Evolutionary conservation across 1,139 yeast genomes (phyloP), one percentile per base, ranked within the genome.

Genomic region (Suhomyces atakaporum): DNA sequence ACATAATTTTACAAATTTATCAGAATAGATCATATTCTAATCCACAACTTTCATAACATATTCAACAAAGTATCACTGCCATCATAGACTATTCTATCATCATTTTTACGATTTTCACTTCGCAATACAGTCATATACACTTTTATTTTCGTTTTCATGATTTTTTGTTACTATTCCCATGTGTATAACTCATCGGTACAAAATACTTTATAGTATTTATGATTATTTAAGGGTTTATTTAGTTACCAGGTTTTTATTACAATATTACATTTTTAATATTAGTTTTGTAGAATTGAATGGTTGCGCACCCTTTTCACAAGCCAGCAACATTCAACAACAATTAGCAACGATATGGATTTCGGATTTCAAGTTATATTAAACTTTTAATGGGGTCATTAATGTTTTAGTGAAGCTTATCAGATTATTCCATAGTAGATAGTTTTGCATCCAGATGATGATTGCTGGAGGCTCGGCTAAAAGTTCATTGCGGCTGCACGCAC

Each of bases 1-100:
- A 41, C 44, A n/a, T 44, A 36, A 32, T 26, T 16, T 11, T 25
- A 24, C 16, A 7, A 25, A n/a, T 20, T 20, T 29, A 20, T 26
- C 22, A 16, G 25, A 29, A 35, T 31, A 28, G 36, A 33, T 18
- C 7, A 18, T 18, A 18, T 18, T 18, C 36, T 21, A 27, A 31
- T 27, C 29, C 35, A 31, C 31, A 13, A 18, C 27, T 31, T 24
- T 28, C 39, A 36, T 30, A 24, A 24, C 16, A 32, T 24, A 25
- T 16, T 15, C 29, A 32, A 21, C 25, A 22, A 15, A 27, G n/a
- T 31, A 19, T 18, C 7, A 15, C n/a, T 13, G 16, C 19, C 27
- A 20, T 22, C 26, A 24, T 24, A 24, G 26, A 24, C 26, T 21
- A 10, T 19, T 18, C 22, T 21, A 12, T 18, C 21, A 12, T 19